phyloP scores from a whole-genome alignment of 257 asterid species.

The Ehretia macrophylla region DNA sequence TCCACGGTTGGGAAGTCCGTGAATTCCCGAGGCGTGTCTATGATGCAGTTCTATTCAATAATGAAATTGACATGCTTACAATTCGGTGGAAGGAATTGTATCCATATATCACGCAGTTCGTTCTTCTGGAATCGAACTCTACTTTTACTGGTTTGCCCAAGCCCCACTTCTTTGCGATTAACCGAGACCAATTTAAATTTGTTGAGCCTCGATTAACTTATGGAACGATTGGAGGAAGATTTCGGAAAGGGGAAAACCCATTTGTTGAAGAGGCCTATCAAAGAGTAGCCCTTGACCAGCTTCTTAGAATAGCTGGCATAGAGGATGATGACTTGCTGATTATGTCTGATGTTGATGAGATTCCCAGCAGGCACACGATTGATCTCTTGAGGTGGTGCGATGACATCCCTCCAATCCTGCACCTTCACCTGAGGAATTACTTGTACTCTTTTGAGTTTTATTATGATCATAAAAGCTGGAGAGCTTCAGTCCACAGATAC shows the following conservation, averaged over 20 bases:
- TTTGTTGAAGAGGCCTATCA: conserved; percentile 65
- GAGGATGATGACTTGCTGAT: conserved; percentile 62
- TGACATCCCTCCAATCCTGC: conserved; percentile 51
- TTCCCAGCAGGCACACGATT: conserved; percentile 59
- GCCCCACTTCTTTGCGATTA: conserved; percentile 41
- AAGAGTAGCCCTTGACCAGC: conserved; percentile 57
- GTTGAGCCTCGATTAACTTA: conserved; percentile 54
- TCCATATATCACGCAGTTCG: conserved; percentile 56
- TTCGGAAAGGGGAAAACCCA: conserved; percentile 55
- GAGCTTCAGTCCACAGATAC: conserved; percentile 65
- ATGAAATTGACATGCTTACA: conserved; percentile 64
- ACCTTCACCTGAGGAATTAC: conserved; percentile 59
- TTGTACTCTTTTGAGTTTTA: conserved; percentile 59
- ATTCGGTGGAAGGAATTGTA: conserved; percentile 64
- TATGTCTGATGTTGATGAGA: conserved; percentile 79
- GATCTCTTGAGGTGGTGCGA: conserved; percentile 66
- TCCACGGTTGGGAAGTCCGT: conserved; percentile 65
- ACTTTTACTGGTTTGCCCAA: conserved; percentile 63
- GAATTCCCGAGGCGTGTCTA: conserved; percentile 65
- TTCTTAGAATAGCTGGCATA: conserved; percentile 47
- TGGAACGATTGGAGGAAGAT: conserved; percentile 53
- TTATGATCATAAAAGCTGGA: conserved; percentile 47
- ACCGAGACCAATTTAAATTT: conserved; percentile 43
- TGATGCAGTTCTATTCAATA: conserved; percentile 67
- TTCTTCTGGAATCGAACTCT: conserved; percentile 63